Percentiles rank a stretch among this genome's conserved stretches.
Evolutionary conservation across 768 basidiomycete species (phyloP).

Genomic region (Leccinum variicolor): DNA sequence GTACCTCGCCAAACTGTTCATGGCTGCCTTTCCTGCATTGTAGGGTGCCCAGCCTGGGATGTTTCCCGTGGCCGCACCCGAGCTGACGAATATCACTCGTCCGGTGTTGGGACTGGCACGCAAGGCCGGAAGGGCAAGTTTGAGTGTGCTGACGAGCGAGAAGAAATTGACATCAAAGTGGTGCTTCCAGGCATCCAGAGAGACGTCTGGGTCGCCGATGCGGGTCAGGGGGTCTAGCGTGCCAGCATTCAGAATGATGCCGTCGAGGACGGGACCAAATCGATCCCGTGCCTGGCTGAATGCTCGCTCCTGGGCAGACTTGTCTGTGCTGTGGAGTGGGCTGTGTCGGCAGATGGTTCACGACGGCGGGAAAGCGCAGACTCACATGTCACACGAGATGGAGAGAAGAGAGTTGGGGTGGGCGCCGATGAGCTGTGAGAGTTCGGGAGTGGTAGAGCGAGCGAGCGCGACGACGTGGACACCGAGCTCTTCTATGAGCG

Average conservation of each 20-base stretch:
- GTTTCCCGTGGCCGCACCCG: conserved; percentile 74
- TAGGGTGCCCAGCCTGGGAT: conserved; percentile 77
- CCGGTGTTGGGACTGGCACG: conserved; percentile 57
- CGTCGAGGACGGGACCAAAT: conserved; percentile 64
- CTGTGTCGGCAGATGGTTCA: not conserved
- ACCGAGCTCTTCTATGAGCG: conserved; percentile 59
- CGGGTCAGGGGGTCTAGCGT: conserved; percentile 66
- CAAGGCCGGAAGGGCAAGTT: conserved; percentile 65
- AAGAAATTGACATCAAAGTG: conserved; percentile 89
- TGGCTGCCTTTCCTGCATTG: conserved; percentile 81
- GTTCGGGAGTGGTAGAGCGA: conserved; percentile 64
- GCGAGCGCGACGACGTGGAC: conserved; percentile 76
- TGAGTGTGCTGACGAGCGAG: conserved; percentile 70
- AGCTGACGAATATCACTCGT: conserved; percentile 77
- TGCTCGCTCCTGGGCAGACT: conserved; percentile 50
- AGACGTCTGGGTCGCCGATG: conserved; percentile 47
- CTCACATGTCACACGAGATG: conserved; percentile 76
- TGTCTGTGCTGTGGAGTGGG: conserved; percentile 49
- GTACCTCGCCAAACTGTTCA: conserved; percentile 82
- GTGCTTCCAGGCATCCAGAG: conserved; percentile 59
- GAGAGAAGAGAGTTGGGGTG: conserved; percentile 44
- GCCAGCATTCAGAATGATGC: conserved; percentile 83
- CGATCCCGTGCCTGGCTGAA: conserved; percentile 49
- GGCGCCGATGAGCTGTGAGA: conserved; percentile 44
- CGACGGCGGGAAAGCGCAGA: conserved; percentile 15